These are phyloP conservation scores for Allantophomopsis lycopodina DNA, from an alignment of 2,329 filamentous ascomycete genomes.

Conservation along the genomic window DNA sequence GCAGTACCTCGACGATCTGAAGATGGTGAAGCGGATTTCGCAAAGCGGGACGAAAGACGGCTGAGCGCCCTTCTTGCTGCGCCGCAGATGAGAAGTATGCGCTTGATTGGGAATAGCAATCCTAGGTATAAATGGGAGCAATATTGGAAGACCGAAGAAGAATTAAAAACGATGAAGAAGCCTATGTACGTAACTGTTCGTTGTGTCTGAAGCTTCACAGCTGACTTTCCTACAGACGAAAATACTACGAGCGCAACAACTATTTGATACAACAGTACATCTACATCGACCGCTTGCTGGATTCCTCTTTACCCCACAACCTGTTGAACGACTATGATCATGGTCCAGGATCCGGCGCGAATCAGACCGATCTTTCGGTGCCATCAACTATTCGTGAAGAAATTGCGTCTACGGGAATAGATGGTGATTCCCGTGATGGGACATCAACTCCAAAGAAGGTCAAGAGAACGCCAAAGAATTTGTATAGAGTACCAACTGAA, in stretches of 20 bases:
- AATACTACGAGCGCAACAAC: constrained; percentile 86
- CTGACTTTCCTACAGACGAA: constrained; percentile 32
- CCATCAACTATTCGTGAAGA: constrained; percentile 70
- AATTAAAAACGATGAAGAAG: constrained; percentile 58
- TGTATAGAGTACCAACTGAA: constrained; percentile 60
- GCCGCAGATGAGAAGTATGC: constrained; percentile 69
- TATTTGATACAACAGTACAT: constrained; percentile 81
- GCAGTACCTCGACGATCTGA: not conserved
- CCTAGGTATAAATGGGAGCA: constrained; percentile 74
- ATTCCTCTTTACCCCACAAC: constrained; percentile 85
- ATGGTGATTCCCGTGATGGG: constrained; percentile 18
- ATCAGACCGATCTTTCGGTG: constrained; percentile 38
- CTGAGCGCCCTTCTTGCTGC: constrained; percentile 44
- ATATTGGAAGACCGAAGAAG: constrained; percentile 72
- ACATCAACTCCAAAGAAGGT: constrained; percentile 33
- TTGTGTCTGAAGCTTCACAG: constrained; percentile 3
- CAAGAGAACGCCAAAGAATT: constrained; percentile 71
- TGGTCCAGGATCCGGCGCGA: constrained; percentile 8
- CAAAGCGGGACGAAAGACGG: constrained; percentile 36
- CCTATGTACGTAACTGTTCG: constrained; percentile 37
- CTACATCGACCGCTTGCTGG: constrained; percentile 82
- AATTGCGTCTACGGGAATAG: constrained; percentile 7
- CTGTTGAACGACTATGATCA: constrained; percentile 81
- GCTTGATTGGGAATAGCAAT: constrained; percentile 80
- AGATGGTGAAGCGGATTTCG: constrained; percentile 10